Evolutionary conservation across 208 protist genomes (phyloP), one percentile per base, ranked within the genome.

Genomic region (Trypanosoma conorhini): DNA sequence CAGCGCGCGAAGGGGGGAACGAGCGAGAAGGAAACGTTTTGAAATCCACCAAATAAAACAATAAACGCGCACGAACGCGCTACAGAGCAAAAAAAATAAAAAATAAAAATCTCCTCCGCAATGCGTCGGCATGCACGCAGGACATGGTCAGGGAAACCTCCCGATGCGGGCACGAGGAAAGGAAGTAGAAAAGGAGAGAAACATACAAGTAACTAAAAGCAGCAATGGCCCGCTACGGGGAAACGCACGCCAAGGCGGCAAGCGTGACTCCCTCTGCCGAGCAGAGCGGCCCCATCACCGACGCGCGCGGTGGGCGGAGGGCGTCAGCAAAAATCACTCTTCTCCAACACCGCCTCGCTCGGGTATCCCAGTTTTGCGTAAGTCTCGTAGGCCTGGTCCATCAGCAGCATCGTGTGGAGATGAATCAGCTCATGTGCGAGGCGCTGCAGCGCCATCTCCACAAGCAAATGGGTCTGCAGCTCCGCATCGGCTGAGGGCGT

Each of bases 351-450:
- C 22, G 42, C 50, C 42, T 65, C 65, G 50, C 33, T 66, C 38
- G 72, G 72, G 52, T 54, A 68, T 9, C 72, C 72, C 48, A 77
- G 15, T n/a, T 60, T 51, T 50, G 26, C 72, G 26, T 77, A 77
- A 5, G 55, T 54, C 46, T 63, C 59, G 58, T 66, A 77, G 9
- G 48, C 26, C 51, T 60, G 66, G 40, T 79, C 74, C 67, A 79
- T 79, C 40, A 79, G 62, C 33, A 74, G 4, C 62, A 70, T 72
- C 5, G 57, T 79, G 28, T 74, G 74, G 5, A 73, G 51, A 51
- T 79, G 62, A 72, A 79, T 70, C 62, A 79, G 42, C 28, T 79
- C 74, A 65, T 71, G 59, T 55, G 74, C 67, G 24, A 79, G 56
- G 50, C 74, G 74, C n/a, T 70, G 74, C 62, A 79, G 46, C 48